These are phyloP conservation scores for Tolypocladium endophyticum DNA, from an alignment of 2,329 filamentous ascomycete genomes.

Conservation along the genomic window DNA sequence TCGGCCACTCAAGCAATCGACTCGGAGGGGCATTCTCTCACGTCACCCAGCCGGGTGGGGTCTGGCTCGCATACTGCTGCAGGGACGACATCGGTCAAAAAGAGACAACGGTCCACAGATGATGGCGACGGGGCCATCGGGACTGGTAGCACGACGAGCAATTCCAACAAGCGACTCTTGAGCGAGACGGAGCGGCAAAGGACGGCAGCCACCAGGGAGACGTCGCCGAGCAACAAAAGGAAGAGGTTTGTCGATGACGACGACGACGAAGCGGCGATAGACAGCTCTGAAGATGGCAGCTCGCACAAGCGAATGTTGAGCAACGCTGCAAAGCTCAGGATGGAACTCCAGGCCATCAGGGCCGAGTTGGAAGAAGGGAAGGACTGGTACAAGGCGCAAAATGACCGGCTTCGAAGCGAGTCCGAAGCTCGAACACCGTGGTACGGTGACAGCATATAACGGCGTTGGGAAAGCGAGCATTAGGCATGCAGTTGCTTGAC, in stretches of 20 bases:
- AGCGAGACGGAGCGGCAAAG: not conserved
- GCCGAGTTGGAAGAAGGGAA: slow-evolving; percentile 35
- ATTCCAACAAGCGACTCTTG: not conserved
- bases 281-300: slow-evolving; percentile 10
- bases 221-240: slow-evolving; percentile 17
- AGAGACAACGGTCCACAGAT: slow-evolving; percentile 11
- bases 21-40: slow-evolving; percentile 3
- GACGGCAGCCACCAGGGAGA: slow-evolving; percentile 4
- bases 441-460: slow-evolving; percentile 19
- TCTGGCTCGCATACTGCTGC: not conserved
- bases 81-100: slow-evolving; percentile 2
- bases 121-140: slow-evolving; percentile 1
- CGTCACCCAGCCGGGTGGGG: not conserved
- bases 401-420: slow-evolving; percentile 28
- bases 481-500: not conserved
- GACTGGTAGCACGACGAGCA: not conserved
- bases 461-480: slow-evolving; percentile 2
- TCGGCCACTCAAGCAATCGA: slow-evolving; percentile 1
- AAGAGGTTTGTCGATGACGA: slow-evolving; percentile 20
- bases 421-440: slow-evolving; percentile 22
- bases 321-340: slow-evolving; percentile 27
- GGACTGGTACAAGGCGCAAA: slow-evolving; percentile 36
- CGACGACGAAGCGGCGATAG: slow-evolving; percentile 6
- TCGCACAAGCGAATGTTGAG: slow-evolving; percentile 30
- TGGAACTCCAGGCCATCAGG: slow-evolving; percentile 29